Evolutionary conservation across 2,329 filamentous ascomycete species (phyloP), one percentile per base, ranked within the genome.

Genomic region (Pseudogymnoascus sp.): DNA sequence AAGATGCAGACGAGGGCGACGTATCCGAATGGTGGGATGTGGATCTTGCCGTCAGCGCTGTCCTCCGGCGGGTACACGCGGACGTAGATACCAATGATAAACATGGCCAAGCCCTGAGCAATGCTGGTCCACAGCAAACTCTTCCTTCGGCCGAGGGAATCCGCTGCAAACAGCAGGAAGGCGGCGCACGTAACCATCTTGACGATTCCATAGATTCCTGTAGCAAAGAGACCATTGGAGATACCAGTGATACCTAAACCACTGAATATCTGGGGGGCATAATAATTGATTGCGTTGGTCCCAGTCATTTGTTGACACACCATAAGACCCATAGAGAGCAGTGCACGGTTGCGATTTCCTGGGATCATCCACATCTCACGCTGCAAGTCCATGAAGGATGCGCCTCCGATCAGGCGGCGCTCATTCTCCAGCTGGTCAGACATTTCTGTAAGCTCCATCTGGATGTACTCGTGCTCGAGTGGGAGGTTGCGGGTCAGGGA

Each of bases 221-320:
- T 90, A 4, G 88, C 87, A 72, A 91, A 89, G 23, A 91, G 82
- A 17, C 82, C 83, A 42, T 82, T 79, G 40, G 80, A 73, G 5
- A 81, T 85, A 11, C 78, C 78, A 4, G 71, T 73, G 68, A 91
- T 79, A 17, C 88, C 88, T 2, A 90, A 78, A 68, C 84, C 80
- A 50, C 77, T 76, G 76, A 91, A 91, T 69, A 91, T 90, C 63
- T 83, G 81, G 0, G 88, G 88, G 0, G 86, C 84, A 69, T 88
- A 88, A 76, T 87, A 88, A 73, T 87, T 84, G 64, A 83, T 78
- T 23, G 61, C 36, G 11, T 68, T 71, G 62, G 70, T 72, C 72
- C 86, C 87, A 0, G 87, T 90, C 83, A 90, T 87, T 72, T 90
- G 87, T 73, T 91, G 87, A 72, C 85, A 89, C 40, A 89, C 76